These are phyloP conservation scores for Microascus cirrosus DNA, from an alignment of 2,329 filamentous ascomycete genomes.

Conservation along the genomic window DNA sequence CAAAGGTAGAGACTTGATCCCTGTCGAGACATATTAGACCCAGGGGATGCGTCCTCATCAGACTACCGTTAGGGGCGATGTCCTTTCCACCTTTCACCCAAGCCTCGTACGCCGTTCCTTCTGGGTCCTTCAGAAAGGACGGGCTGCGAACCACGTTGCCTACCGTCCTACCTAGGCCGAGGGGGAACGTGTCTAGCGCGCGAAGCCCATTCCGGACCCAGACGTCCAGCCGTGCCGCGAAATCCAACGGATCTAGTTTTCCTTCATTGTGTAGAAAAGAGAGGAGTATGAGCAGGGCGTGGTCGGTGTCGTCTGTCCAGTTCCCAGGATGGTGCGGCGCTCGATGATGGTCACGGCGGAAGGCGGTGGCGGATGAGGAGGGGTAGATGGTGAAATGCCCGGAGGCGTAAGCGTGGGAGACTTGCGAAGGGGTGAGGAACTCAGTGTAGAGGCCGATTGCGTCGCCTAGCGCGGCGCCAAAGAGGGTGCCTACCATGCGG, in stretches of 20 bases:
- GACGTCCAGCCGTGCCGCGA: constrained; percentile 30
- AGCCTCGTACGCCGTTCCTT: constrained; percentile 21
- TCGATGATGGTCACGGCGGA: constrained; percentile 31
- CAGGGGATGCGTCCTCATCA: constrained; percentile 41
- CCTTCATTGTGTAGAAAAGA: constrained; percentile 33
- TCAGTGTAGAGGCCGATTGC: constrained; percentile 44
- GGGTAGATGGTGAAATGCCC: constrained; percentile 26
- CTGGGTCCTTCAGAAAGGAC: constrained; percentile 26
- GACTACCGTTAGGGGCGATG: constrained; percentile 36
- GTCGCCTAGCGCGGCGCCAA: constrained; percentile 41
- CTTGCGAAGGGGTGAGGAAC: constrained; percentile 27
- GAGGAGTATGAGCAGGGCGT: constrained; percentile 35
- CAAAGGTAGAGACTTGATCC: constrained; percentile 28
- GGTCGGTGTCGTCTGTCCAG: constrained; percentile 46
- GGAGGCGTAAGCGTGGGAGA: constrained; percentile 22
- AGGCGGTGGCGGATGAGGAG: constrained; percentile 22
- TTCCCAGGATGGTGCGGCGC: constrained; percentile 26
- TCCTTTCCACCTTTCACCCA: constrained; percentile 28
- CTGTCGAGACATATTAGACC: constrained; percentile 32
- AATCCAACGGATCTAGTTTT: constrained; percentile 23
- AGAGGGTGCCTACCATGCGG: constrained; percentile 29
- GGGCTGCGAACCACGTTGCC: constrained; percentile 27
- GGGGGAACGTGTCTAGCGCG: constrained; percentile 31
- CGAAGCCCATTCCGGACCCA: constrained; percentile 36
- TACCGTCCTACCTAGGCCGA: constrained; percentile 35